phyloP scores from a whole-genome alignment of 192 early-diverging fungal species.

The Backusella liffmaniae region DNA sequence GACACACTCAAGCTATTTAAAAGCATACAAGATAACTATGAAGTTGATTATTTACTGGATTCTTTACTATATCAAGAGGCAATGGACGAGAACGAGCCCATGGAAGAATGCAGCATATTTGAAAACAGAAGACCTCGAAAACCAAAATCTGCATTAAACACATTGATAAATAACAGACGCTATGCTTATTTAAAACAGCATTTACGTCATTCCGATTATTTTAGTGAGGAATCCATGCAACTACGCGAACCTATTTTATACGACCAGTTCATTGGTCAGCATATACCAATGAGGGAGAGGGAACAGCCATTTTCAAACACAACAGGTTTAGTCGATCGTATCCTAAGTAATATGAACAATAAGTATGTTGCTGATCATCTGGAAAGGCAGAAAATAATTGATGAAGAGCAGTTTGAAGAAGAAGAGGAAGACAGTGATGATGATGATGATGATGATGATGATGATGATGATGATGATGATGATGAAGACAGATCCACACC shows the following conservation, averaged over 20 bases:
- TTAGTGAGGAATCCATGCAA: constrained; percentile 38
- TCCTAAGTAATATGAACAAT: constrained; percentile 35
- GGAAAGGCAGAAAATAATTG: constrained; percentile 11
- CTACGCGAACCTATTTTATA: constrained; percentile 41
- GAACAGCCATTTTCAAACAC: constrained; percentile 32
- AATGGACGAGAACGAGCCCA: neutral
- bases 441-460: constrained; percentile 10
- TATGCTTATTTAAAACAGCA: constrained; percentile 31
- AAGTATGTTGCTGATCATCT: constrained; percentile 29
- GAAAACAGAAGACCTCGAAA: neutral
- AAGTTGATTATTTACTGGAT: constrained; percentile 36
- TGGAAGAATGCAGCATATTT: neutral
- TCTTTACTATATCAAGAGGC: constrained; percentile 16
- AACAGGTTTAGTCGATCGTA: constrained; percentile 34
- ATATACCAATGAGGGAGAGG: constrained; percentile 28
- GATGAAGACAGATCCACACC: constrained; percentile 9
- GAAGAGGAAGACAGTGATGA: constrained; percentile 40
- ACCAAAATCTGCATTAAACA: constrained; percentile 14
- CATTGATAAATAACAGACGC: constrained; percentile 37
- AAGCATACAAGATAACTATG: constrained; percentile 34
- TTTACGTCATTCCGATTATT: constrained; percentile 37
- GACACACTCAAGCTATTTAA: constrained; percentile 30
- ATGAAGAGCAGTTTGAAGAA: constrained; percentile 41
- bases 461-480: constrained; percentile 12
- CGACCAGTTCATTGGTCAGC: constrained; percentile 42